Evolutionary conservation across 2,329 filamentous ascomycete genomes (phyloP).

Genomic region (Alternaria gaisen): DNA sequence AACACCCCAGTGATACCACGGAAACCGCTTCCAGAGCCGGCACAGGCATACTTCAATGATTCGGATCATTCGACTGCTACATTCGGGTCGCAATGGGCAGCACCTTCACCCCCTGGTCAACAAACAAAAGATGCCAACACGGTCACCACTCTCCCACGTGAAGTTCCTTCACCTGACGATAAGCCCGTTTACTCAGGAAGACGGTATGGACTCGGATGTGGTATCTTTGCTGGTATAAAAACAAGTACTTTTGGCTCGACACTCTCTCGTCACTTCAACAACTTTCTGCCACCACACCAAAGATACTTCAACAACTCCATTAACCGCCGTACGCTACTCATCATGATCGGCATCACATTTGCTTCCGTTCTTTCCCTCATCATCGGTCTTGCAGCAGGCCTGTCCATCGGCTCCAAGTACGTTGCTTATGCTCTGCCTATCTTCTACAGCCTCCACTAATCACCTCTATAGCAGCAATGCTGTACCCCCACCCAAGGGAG

Average conservation of each 20-base stretch:
- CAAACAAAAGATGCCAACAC: conserved; percentile 9
- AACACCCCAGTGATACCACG: conserved; percentile 26
- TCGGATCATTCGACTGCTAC: conserved; percentile 10
- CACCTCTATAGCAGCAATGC: conserved; percentile 45
- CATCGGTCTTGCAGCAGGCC: conserved; percentile 54
- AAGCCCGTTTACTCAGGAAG: conserved; percentile 6
- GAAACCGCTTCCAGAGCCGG: conserved; percentile 34
- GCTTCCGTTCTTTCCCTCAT: conserved; percentile 51
- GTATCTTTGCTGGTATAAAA: conserved; percentile 19
- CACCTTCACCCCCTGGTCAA: conserved; percentile 1
- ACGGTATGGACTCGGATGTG: conserved; percentile 10
- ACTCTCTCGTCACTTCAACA: conserved; percentile 46
- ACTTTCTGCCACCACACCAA: conserved; percentile 49
- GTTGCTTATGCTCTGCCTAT: background rate
- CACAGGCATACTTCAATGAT: conserved; percentile 31
- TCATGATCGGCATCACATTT: conserved; percentile 42
- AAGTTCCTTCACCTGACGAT: background rate
- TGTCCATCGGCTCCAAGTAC: conserved; percentile 38
- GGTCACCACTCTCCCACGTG: conserved; percentile 1
- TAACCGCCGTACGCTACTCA: conserved; percentile 51
- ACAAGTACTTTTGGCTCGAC: conserved; percentile 30
- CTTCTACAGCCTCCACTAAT: conserved; percentile 16
- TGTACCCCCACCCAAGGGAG: conserved; percentile 62
- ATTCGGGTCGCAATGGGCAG: background rate
- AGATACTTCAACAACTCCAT: conserved; percentile 51